Base-by-base conservation (phyloP, 495 filamentous ascomycete species). In the Xylaria sp. region DNA sequence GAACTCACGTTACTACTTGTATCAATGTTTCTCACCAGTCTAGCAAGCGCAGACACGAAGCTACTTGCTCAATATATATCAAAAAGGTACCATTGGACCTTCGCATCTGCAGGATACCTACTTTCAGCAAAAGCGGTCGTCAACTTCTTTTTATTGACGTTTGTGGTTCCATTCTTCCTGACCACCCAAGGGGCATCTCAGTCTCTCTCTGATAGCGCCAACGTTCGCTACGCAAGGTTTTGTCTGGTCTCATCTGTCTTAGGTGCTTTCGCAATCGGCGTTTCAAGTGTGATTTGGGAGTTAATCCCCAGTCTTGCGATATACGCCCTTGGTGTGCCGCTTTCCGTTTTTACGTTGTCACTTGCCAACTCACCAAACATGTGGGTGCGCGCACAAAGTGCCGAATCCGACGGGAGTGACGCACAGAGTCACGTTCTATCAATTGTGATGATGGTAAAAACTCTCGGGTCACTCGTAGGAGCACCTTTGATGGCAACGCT, bases 11-110 rank as follows among this genome's bases (percentile, higher is more conserved):
- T 85, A 29, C 71, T 84, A 5, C 80, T 84, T 3, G 24, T 75
- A 37, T 75, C 76, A 61, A 82, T 84, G 73, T 78, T 84, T 61
- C 75, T 83, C 41, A 82, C 82, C 37, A 79, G 82, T n/a, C 79
- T 84, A 55, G 82, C 82, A 19, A 82, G 79, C 70, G 82, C 83
- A 66, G 83, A 85, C 69, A 84, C 83, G 26, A 85, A 82, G 67
- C 76, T 85, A 21, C 71, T 85, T 12, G 73, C 81, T n/a, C 81
- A 82, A 40, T 85, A 82, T 64, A 82, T 84, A 67, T 84, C 83
- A 8, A 82, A 80, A 69, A 77, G 83, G 9, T 83, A 82, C 57
- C 43, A 71, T 29, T 85, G 83, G 83, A 64, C 62, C 8, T 81
- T 84, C 37, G 75, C 81, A 4, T 77, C 74, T 0, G 81, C 82